phyloP scores from a whole-genome alignment of 2,329 filamentous ascomycete species.

The Xylariaceae sp. region DNA sequence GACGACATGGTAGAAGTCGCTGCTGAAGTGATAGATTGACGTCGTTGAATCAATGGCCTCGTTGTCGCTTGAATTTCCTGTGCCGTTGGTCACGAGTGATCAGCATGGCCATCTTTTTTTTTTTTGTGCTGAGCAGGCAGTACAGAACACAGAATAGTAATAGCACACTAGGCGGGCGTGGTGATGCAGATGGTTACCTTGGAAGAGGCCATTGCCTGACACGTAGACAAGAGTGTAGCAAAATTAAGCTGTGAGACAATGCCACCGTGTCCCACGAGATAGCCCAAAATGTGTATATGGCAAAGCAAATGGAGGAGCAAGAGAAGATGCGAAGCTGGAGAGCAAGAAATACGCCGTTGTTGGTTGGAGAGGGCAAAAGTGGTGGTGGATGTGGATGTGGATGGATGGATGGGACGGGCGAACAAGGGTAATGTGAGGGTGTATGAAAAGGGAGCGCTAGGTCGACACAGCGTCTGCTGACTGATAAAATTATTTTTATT shows the following conservation, averaged over 20 bases:
- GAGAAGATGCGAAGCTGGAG: slow-evolving; percentile 25
- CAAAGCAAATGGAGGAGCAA: slow-evolving; percentile 16
- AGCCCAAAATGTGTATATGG: slow-evolving; percentile 12
- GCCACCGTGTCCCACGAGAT: slow-evolving; percentile 8
- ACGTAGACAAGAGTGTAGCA: slow-evolving; percentile 27
- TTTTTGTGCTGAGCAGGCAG: too few species aligned
- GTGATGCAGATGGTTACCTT: slow-evolving; percentile 43
- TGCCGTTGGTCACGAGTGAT: slow-evolving; percentile 31
- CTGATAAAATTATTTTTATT: slow-evolving; percentile 19
- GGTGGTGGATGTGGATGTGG: slow-evolving; percentile 13
- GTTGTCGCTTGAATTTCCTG: slow-evolving; percentile 62
- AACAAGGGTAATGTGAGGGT: slow-evolving; percentile 21
- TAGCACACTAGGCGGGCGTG: slow-evolving; percentile 24
- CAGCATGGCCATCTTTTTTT: slow-evolving; percentile 34
- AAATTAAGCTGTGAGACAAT: slow-evolving; percentile 19
- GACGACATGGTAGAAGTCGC: slow-evolving; percentile 54
- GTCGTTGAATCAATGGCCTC: slow-evolving; percentile 61
- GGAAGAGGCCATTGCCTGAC: slow-evolving; percentile 55
- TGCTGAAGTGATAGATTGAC: slow-evolving; percentile 54
- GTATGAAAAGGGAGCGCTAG: slow-evolving; percentile 17
- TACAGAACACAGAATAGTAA: slow-evolving; percentile 1
- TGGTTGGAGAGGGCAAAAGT: slow-evolving; percentile 23
- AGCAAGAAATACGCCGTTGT: slow-evolving; percentile 25
- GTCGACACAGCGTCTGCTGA: slow-evolving; percentile 15
- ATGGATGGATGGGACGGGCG: slow-evolving; percentile 21